A percentile compares a stretch with the other conserved stretches of the same genome.
Evolutionary conservation across 2,329 filamentous ascomycete genomes (phyloP).

Genomic region (Drechslerella coelobrocha): DNA sequence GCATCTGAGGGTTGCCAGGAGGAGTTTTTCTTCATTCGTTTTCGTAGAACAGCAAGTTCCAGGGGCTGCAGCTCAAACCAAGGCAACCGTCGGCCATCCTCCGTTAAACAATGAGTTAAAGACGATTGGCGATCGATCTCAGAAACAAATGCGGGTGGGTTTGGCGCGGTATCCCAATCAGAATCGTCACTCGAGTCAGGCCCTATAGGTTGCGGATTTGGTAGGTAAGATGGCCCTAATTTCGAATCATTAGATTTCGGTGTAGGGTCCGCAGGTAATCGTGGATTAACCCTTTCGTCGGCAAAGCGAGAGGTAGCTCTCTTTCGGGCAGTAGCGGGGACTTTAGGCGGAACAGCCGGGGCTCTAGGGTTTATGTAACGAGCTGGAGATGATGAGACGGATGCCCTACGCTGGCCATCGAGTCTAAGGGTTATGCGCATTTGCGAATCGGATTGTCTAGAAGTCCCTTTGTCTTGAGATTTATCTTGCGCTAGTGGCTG

Average conservation of each 20-base stretch:
- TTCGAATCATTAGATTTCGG: constrained; percentile 11
- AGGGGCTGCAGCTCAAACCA: constrained; percentile 52
- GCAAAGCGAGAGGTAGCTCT: constrained; percentile 14
- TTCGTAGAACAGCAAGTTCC: constrained; percentile 73
- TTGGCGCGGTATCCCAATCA: constrained; percentile 54
- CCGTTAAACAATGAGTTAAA: constrained; percentile 53
- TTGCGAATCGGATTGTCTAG: constrained; percentile 60
- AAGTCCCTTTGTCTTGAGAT: constrained; percentile 65
- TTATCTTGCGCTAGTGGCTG: constrained; percentile 68
- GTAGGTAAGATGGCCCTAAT: constrained; percentile 18
- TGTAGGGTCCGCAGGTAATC: background rate
- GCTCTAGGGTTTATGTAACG: constrained; percentile 12
- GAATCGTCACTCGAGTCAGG: constrained; percentile 51
- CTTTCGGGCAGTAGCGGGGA: constrained; percentile 16
- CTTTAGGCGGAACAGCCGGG: background rate
- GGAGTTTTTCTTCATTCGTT: constrained; percentile 90
- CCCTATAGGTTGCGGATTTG: constrained; percentile 4
- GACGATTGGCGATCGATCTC: constrained; percentile 36
- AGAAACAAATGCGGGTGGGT: constrained; percentile 29
- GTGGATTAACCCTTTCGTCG: constrained; percentile 11
- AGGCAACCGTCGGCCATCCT: constrained; percentile 57
- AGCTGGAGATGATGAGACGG: constrained; percentile 19
- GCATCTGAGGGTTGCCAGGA: constrained; percentile 84
- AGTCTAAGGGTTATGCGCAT: constrained; percentile 53
- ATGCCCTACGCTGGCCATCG: constrained; percentile 46